Base-by-base conservation (phyloP, 768 basidiomycete genomes). In the Hygrophorus pudorinus region DNA sequence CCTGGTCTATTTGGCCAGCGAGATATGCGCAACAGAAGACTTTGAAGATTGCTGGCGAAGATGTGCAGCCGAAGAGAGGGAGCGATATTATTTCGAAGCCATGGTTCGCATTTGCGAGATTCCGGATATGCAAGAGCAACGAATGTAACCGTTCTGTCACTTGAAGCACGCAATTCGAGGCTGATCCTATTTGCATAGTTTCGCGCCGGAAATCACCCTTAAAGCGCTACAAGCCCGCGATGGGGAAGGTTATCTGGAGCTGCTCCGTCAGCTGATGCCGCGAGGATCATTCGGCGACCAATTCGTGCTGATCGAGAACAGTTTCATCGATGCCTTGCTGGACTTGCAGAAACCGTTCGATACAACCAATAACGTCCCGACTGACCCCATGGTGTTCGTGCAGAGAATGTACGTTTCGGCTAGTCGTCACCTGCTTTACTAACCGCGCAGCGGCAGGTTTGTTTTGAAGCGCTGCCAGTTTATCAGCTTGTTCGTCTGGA, bases 201-300 rank as follows among this genome's bases (percentile, higher is more conserved):
- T 29, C 21, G 41, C 41, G 5, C 54, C 54, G 5, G 54, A 57
- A 17, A 52, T 57, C 40, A 49, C 51, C 3, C 31, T 55, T 21
- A 29, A 39, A 5, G 21, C 44, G n/a, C 34, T 53, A 8, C 31
- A 41, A 18, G 36, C 16, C 12, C 31, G 47, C 17, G 28, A 41
- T n/a, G 49, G 49, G 29, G 30, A 41, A 20, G 46, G 46, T 14
- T 34, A 48, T 31, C 21, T 51, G n/a, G 37, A 43, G 24, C 28
- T 51, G 9, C 37, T 51, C 9, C n/a, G 32, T 27, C 29, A 24
- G 13, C 36, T 42, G 35, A 21, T 43, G 29, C 42, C 49, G 16
- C 41, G 33, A n/a, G 30, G 40, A 29, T 14, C 18, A 13, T 12
- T 44, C n/a, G 2, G 28, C 24, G 32, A 51, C 42, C 16, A 37